Conservation (phyloP, 768 basidiomycete species). For the Crepidotus variabilis region DNA sequence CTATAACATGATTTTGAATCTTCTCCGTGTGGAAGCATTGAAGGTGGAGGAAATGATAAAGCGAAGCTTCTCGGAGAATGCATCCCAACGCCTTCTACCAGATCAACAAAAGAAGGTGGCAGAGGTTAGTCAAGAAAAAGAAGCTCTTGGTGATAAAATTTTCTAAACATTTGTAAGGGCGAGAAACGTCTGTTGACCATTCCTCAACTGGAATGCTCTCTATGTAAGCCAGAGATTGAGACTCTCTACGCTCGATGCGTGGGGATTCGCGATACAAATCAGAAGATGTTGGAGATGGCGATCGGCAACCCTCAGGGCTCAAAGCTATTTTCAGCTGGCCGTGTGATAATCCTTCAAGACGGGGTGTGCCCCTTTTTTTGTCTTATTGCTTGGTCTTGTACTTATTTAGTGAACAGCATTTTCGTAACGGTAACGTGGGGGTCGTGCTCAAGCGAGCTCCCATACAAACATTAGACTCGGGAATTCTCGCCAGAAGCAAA, state of each 20-base stretch:
- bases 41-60: slow-evolving; percentile 99
- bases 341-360: slow-evolving; percentile 82
- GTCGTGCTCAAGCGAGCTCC: slow-evolving; percentile 68
- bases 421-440: slow-evolving; percentile 62
- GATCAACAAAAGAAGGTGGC: slow-evolving; percentile 88
- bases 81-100: slow-evolving; percentile 86
- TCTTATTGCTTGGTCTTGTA: background rate
- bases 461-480: slow-evolving; percentile 38
- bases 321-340: slow-evolving; percentile 66
- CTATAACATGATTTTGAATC: slow-evolving; percentile 98
- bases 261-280: slow-evolving; percentile 61
- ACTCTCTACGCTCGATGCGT: slow-evolving; percentile 70
- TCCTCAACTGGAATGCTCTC: slow-evolving; percentile 61
- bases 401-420: slow-evolving; percentile 53
- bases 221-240: slow-evolving; percentile 72
- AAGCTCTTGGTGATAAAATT: slow-evolving; percentile 6
- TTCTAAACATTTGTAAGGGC: slow-evolving; percentile 40
- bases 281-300: slow-evolving; percentile 57
- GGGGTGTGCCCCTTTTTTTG: slow-evolving; percentile 44
- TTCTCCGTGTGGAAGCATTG: slow-evolving; percentile 93
- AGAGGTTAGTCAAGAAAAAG: slow-evolving; percentile 54
- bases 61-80: slow-evolving; percentile 96
- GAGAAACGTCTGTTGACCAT: slow-evolving; percentile 65
- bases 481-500: slow-evolving; percentile 43
- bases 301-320: slow-evolving; percentile 55